These are phyloP conservation scores for Gymnopus androsaceus DNA, from an alignment of 1,284 basidiomycete genomes.

Conservation along the genomic window DNA sequence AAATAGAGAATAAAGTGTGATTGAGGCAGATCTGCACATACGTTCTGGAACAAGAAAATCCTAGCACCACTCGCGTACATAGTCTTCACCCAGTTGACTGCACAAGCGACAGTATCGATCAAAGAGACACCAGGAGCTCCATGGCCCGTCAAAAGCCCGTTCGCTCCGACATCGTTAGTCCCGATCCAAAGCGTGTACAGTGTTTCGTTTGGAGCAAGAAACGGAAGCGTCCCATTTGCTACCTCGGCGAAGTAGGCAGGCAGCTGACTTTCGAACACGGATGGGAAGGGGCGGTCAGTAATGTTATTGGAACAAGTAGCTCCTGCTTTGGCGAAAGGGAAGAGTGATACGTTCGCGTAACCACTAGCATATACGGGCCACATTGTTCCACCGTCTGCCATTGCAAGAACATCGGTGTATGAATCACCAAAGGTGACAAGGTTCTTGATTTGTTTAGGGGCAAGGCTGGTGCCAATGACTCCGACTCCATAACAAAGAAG, in stretches of 20 bases:
- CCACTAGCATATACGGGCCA: constrained; percentile 45
- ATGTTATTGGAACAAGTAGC: constrained; percentile 49
- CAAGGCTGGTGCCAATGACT: constrained; percentile 5
- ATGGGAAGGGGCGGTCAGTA: constrained; percentile 44
- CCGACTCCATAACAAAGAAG: background rate
- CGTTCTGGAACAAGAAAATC: constrained; percentile 50
- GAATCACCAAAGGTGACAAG: constrained; percentile 48
- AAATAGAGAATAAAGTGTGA: background rate
- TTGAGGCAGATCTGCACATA: no score
- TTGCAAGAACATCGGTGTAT: constrained; percentile 36
- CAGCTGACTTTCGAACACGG: constrained; percentile 45
- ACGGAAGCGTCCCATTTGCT: constrained; percentile 28
- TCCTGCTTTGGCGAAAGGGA: constrained; percentile 45
- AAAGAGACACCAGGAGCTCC: constrained; percentile 32
- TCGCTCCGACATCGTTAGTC: constrained; percentile 46
- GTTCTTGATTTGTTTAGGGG: constrained; percentile 33
- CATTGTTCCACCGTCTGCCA: constrained; percentile 22
- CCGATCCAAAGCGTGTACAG: constrained; percentile 50
- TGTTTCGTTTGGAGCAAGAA: constrained; percentile 34
- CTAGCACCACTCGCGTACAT: constrained; percentile 43
- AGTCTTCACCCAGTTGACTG: constrained; percentile 44
- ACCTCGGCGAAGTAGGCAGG: constrained; percentile 37
- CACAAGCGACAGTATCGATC: constrained; percentile 42
- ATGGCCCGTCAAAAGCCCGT: constrained; percentile 40
- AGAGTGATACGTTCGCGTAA: constrained; percentile 38